Percentiles rank a stretch among this genome's conserved stretches.
Evolutionary conservation across 805 yeast species (phyloP).

Genomic region (Candida ipomoeae): DNA sequence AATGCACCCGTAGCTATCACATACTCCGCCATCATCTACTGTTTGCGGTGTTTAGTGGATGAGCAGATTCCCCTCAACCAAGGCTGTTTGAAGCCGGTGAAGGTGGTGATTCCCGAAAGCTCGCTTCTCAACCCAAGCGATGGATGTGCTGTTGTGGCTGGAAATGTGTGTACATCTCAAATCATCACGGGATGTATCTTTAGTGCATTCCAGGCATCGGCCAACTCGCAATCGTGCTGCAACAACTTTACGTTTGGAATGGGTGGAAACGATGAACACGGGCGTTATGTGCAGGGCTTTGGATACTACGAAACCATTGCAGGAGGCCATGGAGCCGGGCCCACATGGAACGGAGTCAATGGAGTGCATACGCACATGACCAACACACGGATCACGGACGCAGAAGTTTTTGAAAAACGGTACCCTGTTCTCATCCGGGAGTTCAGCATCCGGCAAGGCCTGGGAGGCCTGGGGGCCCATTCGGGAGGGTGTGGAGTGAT

Average conservation of each 20-base stretch:
- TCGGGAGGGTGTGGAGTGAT: constrained; percentile 18
- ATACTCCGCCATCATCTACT: constrained; percentile 82
- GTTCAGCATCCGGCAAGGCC: constrained; percentile 14
- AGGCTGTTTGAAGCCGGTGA: constrained; percentile 82
- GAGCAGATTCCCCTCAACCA: constrained; percentile 90
- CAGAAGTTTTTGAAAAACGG: constrained; percentile 19
- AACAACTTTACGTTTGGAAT: constrained; percentile 91
- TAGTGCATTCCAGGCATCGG: constrained; percentile 83
- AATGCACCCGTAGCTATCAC: constrained; percentile 93
- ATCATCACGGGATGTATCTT: constrained; percentile 85
- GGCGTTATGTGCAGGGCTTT: constrained; percentile 26
- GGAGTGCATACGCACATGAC: constrained; percentile 20
- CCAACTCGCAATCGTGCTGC: constrained; percentile 95
- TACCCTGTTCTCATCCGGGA: constrained; percentile 19
- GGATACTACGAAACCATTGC: constrained; percentile 21
- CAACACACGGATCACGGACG: constrained; percentile 19
- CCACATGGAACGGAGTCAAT: constrained; percentile 17
- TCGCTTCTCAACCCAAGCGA: constrained; percentile 62
- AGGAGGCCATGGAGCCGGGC: constrained; percentile 21
- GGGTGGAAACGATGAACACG: constrained; percentile 46
- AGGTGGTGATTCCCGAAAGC: constrained; percentile 43
- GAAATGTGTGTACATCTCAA: constrained; percentile 93
- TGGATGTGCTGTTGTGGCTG: constrained; percentile 88
- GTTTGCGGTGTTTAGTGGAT: constrained; percentile 77
- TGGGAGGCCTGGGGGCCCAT: constrained; percentile 17